phyloP scores from a whole-genome alignment of 352 stramenopile species.

The Phytophthora megakarya region DNA sequence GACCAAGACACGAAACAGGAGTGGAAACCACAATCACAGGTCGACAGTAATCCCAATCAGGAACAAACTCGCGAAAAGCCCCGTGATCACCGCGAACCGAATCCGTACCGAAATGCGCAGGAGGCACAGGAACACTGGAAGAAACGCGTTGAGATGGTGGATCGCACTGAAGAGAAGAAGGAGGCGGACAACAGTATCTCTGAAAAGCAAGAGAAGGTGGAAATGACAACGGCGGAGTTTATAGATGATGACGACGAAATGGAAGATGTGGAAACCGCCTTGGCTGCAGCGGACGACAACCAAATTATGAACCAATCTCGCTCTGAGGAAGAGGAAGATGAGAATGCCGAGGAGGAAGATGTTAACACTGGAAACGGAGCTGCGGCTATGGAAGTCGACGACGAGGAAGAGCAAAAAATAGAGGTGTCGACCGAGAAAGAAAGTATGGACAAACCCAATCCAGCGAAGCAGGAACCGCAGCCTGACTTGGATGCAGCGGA shows the following conservation, averaged over 20 bases:
- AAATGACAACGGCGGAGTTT: constrained; percentile 70
- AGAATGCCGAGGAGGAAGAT: constrained; percentile 47
- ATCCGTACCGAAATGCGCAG: constrained; percentile 95
- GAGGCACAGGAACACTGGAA: constrained; percentile 98
- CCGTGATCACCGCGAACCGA: constrained; percentile 87
- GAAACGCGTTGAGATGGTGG: constrained; percentile 92
- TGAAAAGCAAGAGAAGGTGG: constrained; percentile 40
- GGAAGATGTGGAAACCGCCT: constrained; percentile 66
- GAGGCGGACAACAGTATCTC: constrained; percentile 40
- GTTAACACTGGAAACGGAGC: constrained; percentile 41
- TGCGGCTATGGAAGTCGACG: constrained; percentile 70
- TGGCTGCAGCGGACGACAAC: constrained; percentile 71
- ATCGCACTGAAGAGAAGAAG: constrained; percentile 55
- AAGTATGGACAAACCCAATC: constrained; percentile 36
- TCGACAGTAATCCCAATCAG: constrained; percentile 42
- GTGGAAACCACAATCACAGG: constrained; percentile 60
- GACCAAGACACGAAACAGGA: constrained; percentile 63
- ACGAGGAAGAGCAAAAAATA: constrained; percentile 51
- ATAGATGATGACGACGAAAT: constrained; percentile 70
- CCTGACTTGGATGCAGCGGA: constrained; percentile 17
- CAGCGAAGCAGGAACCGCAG: constrained; percentile 37
- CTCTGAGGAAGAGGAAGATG: constrained; percentile 59
- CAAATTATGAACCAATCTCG: constrained; percentile 62
- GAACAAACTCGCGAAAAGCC: constrained; percentile 74
- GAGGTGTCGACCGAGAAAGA: constrained; percentile 40